Conservation (phyloP, 2,329 filamentous ascomycete genomes). For the Pseudopyrenochaeta lycopersici region DNA sequence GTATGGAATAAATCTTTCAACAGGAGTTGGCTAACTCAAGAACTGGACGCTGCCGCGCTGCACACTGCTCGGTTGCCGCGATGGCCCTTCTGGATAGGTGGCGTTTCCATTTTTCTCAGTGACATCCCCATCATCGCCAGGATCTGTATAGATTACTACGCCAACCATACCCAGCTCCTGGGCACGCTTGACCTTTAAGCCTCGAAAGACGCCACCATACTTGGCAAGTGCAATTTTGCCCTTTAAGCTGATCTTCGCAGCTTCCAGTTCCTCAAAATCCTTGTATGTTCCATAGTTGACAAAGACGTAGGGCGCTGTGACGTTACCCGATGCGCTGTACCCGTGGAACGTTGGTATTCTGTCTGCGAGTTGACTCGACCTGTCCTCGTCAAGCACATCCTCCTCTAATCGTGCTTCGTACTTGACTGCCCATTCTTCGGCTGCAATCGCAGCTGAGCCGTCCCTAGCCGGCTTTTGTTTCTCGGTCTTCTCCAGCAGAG, state of each 20-base stretch:
- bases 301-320: constrained; percentile 85
- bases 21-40: constrained; percentile 49
- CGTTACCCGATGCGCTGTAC: constrained; percentile 91
- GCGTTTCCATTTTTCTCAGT: constrained; percentile 83
- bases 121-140: constrained; percentile 83
- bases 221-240: constrained; percentile 89
- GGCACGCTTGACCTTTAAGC: constrained; percentile 90
- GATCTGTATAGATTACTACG: constrained; percentile 85
- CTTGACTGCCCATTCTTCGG: constrained; percentile 65
- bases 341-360: constrained; percentile 92
- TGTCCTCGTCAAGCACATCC: constrained; percentile 83
- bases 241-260: constrained; percentile 76
- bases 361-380: constrained; percentile 75
- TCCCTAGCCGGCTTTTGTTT: constrained; percentile 63
- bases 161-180: constrained; percentile 91
- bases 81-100: constrained; percentile 84
- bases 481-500: constrained; percentile 51
- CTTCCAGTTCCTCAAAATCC: constrained; percentile 83
- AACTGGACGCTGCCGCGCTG: constrained; percentile 85
- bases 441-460: constrained; percentile 36
- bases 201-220: constrained; percentile 87
- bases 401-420: constrained; percentile 85
- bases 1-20: not conserved
- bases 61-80: constrained; percentile 85
- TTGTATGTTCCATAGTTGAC: constrained; percentile 89